Evolutionary conservation across 2,329 filamentous ascomycete genomes (phyloP).

Genomic region (Stagonosporopsis chrysanthemi): DNA sequence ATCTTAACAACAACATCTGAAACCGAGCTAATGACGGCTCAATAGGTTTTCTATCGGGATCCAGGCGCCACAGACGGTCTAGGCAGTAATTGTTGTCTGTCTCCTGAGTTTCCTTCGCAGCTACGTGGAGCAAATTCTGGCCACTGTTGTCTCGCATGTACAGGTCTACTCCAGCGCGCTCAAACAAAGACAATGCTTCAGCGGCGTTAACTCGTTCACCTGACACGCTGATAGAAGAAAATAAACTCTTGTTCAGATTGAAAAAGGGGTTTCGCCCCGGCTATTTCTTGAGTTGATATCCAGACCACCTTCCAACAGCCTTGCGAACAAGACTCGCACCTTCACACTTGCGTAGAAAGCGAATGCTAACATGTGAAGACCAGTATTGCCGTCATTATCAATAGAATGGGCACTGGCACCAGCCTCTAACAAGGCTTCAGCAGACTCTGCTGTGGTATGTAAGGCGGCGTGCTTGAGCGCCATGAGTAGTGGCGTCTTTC

Average conservation of each 20-base stretch:
- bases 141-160: neutral
- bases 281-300: slow-evolving; percentile 25
- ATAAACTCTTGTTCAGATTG: slow-evolving; percentile 5
- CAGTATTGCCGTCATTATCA: slow-evolving; percentile 17
- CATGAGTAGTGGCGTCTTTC: neutral
- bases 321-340: slow-evolving; percentile 7
- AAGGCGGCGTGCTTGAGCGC: slow-evolving; percentile 17
- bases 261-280: slow-evolving; percentile 28
- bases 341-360: neutral
- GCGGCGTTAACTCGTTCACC: neutral
- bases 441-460: slow-evolving; percentile 3
- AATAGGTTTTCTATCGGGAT: neutral
- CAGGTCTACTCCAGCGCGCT: slow-evolving; percentile 1
- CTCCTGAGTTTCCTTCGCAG: slow-evolving; percentile 10
- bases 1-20: slow-evolving; percentile 19
- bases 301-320: slow-evolving; percentile 11
- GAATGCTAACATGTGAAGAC: slow-evolving; percentile 23
- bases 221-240: neutral
- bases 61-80: neutral
- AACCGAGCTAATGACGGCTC: slow-evolving; percentile 11
- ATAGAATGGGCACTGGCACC: slow-evolving; percentile 12
- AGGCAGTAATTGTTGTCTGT: neutral
- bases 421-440: slow-evolving; percentile 13
- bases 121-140: slow-evolving; percentile 1
- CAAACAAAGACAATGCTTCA: neutral